phyloP scores from a whole-genome alignment of 805 yeast species.

The Kregervanrija delftensis region DNA sequence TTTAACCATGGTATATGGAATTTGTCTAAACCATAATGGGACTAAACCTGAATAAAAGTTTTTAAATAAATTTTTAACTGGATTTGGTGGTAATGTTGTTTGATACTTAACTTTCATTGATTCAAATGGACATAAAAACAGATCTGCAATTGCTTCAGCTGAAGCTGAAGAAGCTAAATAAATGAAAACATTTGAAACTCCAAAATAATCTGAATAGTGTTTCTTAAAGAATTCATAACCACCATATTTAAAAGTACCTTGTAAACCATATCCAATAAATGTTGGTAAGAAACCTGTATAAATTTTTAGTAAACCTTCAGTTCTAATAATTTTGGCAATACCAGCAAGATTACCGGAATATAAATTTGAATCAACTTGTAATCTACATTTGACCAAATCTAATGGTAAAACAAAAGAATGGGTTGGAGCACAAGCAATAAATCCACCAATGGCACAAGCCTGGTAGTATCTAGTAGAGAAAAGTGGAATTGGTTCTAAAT shows the following conservation, averaged over 20 bases:
- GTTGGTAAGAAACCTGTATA: conserved; percentile 93
- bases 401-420: conserved; percentile 90
- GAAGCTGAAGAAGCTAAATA: conserved; percentile 83
- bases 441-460: conserved; percentile 74
- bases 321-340: conserved; percentile 65
- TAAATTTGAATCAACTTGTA: conserved; percentile 73
- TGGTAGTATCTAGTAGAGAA: conserved; percentile 58
- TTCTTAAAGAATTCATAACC: conserved; percentile 88
- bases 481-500: conserved; percentile 32
- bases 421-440: conserved; percentile 93
- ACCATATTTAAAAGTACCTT: conserved; percentile 97
- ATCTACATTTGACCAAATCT: conserved; percentile 88
- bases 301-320: conserved; percentile 69
- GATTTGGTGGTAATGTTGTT: conserved; percentile 82
- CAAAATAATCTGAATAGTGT: conserved; percentile 60
- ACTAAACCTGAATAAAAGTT: conserved; percentile 76
- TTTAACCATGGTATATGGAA: conserved; percentile 98
- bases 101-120: conserved; percentile 93
- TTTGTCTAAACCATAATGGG: conserved; percentile 94
- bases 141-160: conserved; percentile 91
- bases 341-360: conserved; percentile 78
- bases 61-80: conserved; percentile 57
- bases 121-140: conserved; percentile 88
- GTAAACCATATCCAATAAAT: conserved; percentile 84
- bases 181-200: conserved; percentile 65